These are phyloP conservation scores for Acer saccharum DNA, from an alignment of 345 rosid genomes.

Conservation along the genomic window DNA sequence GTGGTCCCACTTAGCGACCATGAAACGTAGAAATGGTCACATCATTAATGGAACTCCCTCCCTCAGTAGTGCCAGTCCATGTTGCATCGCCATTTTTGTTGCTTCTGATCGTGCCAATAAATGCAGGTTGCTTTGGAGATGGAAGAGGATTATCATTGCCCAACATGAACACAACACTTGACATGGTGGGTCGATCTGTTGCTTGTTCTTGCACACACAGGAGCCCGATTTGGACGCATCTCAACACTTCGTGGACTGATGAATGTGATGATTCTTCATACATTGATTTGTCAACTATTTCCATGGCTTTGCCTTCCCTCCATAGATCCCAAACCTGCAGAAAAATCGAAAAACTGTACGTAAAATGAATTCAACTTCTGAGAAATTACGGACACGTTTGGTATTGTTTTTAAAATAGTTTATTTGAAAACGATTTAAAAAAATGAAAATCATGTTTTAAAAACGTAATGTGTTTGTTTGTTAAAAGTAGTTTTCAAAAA, in stretches of 20 bases:
- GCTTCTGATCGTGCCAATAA: slow-evolving; percentile 24
- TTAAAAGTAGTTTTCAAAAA: no score
- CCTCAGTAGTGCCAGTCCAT: slow-evolving; percentile 12
- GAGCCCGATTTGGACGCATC: slow-evolving; percentile 61
- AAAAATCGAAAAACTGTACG: background rate
- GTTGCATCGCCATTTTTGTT: background rate
- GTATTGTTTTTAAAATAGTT: no score
- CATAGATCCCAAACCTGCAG: slow-evolving; percentile 61
- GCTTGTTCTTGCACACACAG: slow-evolving; percentile 64
- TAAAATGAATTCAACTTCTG: background rate
- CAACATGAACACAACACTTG: slow-evolving; percentile 49
- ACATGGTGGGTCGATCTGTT: slow-evolving; percentile 53
- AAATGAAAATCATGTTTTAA: no score
- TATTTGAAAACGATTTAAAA: no score
- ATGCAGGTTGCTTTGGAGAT: slow-evolving; percentile 51
- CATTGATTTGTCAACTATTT: slow-evolving; percentile 38
- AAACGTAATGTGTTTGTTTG: no score
- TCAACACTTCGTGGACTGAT: slow-evolving; percentile 29
- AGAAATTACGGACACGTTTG: background rate
- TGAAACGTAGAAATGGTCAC: slow-evolving; percentile 32
- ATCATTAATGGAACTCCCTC: slow-evolving; percentile 32
- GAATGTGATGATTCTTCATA: background rate
- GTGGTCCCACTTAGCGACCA: slow-evolving; percentile 29
- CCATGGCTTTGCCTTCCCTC: slow-evolving; percentile 36
- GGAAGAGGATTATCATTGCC: slow-evolving; percentile 40